A percentile compares a stretch with the other conserved stretches of the same genome.
Conservation (phyloP, 192 early-diverging fungal species). For the Borealophlyctis nickersoniae region DNA sequence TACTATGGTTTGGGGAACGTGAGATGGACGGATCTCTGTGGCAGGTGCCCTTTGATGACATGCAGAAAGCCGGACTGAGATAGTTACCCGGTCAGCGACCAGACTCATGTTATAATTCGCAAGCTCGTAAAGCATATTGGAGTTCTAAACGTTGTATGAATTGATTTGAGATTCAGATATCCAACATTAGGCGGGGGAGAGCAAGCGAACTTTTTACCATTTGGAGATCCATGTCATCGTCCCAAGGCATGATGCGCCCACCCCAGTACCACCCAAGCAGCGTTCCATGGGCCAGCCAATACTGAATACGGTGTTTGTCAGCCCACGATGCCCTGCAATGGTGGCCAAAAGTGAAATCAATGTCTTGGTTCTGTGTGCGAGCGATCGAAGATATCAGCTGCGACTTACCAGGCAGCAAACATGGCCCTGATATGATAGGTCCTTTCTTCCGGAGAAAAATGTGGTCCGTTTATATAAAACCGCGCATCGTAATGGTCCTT, state of each 20-base stretch:
- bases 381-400: no score
- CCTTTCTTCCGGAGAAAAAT: not conserved
- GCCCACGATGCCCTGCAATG: slow-evolving; percentile 25
- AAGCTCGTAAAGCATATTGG: slow-evolving; percentile 21
- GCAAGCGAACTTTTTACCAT: no score
- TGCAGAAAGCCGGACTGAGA: no score
- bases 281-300: slow-evolving; percentile 40
- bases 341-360: slow-evolving; percentile 14
- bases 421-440: slow-evolving; percentile 6
- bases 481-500: slow-evolving; percentile 5
- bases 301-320: slow-evolving; percentile 22
- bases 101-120: slow-evolving; percentile 4
- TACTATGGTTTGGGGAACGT: no score
- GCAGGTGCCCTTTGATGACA: no score
- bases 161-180: slow-evolving; percentile 3
- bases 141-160: slow-evolving; percentile 7
- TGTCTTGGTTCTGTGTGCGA: no score
- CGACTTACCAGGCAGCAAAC: slow-evolving; percentile 14
- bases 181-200: not conserved
- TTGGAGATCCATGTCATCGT: slow-evolving; percentile 40
- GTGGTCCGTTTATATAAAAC: not conserved
- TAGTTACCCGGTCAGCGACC: not conserved
- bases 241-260: slow-evolving; percentile 35
- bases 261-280: slow-evolving; percentile 46
- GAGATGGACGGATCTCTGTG: no score